Evolutionary conservation across 129 eudicot species (phyloP).

Genomic region (Flaveria robusta): DNA sequence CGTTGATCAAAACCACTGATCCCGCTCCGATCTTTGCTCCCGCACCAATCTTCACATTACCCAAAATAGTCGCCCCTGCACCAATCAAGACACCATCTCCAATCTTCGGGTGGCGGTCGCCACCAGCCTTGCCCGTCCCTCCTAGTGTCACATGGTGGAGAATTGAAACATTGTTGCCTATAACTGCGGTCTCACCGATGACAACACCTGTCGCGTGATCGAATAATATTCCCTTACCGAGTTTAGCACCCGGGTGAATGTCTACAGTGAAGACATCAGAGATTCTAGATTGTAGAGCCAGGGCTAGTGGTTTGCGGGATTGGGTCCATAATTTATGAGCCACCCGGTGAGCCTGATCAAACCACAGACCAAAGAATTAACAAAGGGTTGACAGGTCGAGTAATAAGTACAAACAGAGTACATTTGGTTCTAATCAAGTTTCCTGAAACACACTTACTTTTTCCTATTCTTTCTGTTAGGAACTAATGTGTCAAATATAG

Average conservation of each 20-base stretch:
- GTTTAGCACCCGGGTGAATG: slow-evolving; percentile 78
- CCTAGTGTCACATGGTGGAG: slow-evolving; percentile 87
- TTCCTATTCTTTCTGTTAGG: background rate
- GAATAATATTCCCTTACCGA: slow-evolving; percentile 74
- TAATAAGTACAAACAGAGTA: no score
- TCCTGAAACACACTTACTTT: background rate
- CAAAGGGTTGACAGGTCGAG: no score
- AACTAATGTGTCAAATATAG: background rate
- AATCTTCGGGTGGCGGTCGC: slow-evolving; percentile 87
- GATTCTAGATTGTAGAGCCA: slow-evolving; percentile 72
- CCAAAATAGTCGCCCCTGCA: slow-evolving; percentile 83
- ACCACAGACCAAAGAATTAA: background rate
- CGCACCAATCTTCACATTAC: slow-evolving; percentile 68
- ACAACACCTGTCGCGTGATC: slow-evolving; percentile 95
- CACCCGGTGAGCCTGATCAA: slow-evolving; percentile 72
- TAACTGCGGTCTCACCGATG: slow-evolving; percentile 80
- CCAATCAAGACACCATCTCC: slow-evolving; percentile 87
- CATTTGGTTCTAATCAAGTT: no score
- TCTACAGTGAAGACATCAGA: slow-evolving; percentile 85
- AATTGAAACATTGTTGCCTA: slow-evolving; percentile 74
- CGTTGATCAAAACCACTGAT: slow-evolving; percentile 76
- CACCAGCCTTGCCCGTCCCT: slow-evolving; percentile 78
- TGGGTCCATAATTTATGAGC: slow-evolving; percentile 81
- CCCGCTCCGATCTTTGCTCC: slow-evolving; percentile 93
- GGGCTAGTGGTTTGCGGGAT: slow-evolving; percentile 56